Conservation (phyloP, 495 filamentous ascomycete genomes). For the Podospora comata region DNA sequence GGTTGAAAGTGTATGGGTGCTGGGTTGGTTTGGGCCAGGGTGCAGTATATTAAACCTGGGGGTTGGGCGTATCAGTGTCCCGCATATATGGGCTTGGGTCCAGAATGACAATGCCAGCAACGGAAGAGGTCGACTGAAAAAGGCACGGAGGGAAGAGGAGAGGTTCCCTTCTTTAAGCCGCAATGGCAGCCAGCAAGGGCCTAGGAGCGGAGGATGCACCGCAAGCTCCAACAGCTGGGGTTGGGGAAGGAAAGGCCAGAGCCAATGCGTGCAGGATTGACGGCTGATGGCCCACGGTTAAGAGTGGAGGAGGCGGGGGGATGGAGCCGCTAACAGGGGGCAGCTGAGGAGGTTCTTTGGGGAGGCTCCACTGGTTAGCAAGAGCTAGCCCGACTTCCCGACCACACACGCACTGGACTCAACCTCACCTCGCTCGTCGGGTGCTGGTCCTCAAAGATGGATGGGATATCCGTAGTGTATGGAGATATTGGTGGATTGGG, state of each 20-base stretch:
- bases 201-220: slow-evolving; percentile 10
- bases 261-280: slow-evolving; percentile 2
- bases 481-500: neutral
- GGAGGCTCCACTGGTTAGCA: neutral
- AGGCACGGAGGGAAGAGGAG: neutral
- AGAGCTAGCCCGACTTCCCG: slow-evolving; percentile 6
- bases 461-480: too few species aligned
- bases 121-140: neutral
- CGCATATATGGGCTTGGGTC: neutral
- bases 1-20: slow-evolving; percentile 19
- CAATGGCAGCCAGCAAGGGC: slow-evolving; percentile 19
- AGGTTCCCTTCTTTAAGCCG: slow-evolving; percentile 15
- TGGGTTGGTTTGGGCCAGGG: slow-evolving; percentile 9
- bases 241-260: neutral
- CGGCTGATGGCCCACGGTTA: slow-evolving; percentile 1
- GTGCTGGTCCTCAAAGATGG: neutral
- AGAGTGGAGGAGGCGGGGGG: slow-evolving; percentile 1
- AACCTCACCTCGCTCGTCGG: neutral
- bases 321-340: neutral
- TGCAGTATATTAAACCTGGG: slow-evolving; percentile 11
- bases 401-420: neutral
- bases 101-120: neutral
- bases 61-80: slow-evolving; percentile 1
- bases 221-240: slow-evolving; percentile 1
- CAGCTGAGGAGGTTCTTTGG: slow-evolving; percentile 9